Evolutionary conservation across 805 yeast genomes (phyloP), one percentile per base, ranked within the genome.

Genomic region (Crinitomyces ghanaensis): DNA sequence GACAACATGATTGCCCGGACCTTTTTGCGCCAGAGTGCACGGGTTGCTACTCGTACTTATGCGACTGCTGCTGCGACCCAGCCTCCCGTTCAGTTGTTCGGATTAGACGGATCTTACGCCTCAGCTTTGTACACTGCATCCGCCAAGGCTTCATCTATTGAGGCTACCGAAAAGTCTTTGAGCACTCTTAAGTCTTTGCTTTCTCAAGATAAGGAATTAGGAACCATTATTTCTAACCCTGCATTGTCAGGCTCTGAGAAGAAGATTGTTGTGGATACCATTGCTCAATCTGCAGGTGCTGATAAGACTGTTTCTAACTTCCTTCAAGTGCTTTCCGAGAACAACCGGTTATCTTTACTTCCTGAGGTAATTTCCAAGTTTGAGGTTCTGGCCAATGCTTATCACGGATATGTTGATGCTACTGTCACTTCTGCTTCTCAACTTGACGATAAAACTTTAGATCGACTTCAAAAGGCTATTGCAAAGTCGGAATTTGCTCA

Each of bases 51-150:
- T 18, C 41, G 46, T 12, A 31, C 34, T 21, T 43, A 34, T 26
- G 44, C 46, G 19, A 31, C 44, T 21, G 78, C 82, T 48, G 60
- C 76, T 52, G 63, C 66, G 53, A 39, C 70, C 38, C 72, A 71
- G 53, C 85, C 93, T 34, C 96, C 97, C 37, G 81, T 88, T 44
- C 95, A 85, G 71, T 71, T 88, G 58, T 88, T 72, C 54, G 97
- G 97, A 44, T 65, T 88, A 48, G 96, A 86, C 49, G 98, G 97
- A 56, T 85, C 97, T 45, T 88, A 88, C 62, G 98, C 97, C 49
- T 72, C 84, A 38, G 95, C 98, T 31, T 72, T 91, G 51, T 88
- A 77, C 74, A 68, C 86, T 35, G 96, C 97, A 15, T 78, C 97
- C 37, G 78, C 78, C 46, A 78, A 82, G 68, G 74, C 74, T 48